Evolutionary conservation across 2,329 filamentous ascomycete genomes (phyloP).

Genomic region (Graphilbum fragrans): DNA sequence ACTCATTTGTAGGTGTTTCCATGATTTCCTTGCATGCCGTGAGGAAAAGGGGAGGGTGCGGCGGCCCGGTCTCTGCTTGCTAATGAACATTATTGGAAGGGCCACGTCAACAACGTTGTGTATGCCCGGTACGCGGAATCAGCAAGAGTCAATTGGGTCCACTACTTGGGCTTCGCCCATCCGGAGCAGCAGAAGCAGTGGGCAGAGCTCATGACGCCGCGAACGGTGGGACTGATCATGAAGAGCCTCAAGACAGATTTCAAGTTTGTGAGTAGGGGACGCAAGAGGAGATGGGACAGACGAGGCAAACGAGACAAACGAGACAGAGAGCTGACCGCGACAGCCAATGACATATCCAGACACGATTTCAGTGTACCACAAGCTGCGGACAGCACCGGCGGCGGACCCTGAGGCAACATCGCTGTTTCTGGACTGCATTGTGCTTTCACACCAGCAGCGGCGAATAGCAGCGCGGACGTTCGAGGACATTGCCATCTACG

Average conservation of each 20-base stretch:
- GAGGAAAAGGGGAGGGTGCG: too few relatives aligned
- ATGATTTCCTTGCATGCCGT: not conserved
- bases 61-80: too few relatives aligned
- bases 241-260: conserved; percentile 71
- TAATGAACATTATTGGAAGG: conserved; percentile 20
- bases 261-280: conserved; percentile 54
- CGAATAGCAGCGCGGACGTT: conserved; percentile 60
- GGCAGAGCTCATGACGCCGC: conserved; percentile 55
- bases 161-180: conserved; percentile 55
- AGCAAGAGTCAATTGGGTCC: conserved; percentile 65
- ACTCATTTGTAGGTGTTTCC: conserved; percentile 28
- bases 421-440: conserved; percentile 47
- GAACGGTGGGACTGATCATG: conserved; percentile 61
- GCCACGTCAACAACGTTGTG: conserved; percentile 77
- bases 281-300: not conserved
- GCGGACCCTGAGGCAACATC: conserved; percentile 30
- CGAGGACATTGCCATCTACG: conserved; percentile 72
- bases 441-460: conserved; percentile 65
- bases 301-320: not conserved
- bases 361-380: conserved; percentile 72
- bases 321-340: not conserved
- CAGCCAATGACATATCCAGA: conserved; percentile 79
- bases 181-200: conserved; percentile 50
- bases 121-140: conserved; percentile 80
- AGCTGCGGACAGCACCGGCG: conserved; percentile 44